Evolutionary conservation across 768 basidiomycete species (phyloP), one percentile per base, ranked within the genome.

Genomic region (Boletus insuetus): DNA sequence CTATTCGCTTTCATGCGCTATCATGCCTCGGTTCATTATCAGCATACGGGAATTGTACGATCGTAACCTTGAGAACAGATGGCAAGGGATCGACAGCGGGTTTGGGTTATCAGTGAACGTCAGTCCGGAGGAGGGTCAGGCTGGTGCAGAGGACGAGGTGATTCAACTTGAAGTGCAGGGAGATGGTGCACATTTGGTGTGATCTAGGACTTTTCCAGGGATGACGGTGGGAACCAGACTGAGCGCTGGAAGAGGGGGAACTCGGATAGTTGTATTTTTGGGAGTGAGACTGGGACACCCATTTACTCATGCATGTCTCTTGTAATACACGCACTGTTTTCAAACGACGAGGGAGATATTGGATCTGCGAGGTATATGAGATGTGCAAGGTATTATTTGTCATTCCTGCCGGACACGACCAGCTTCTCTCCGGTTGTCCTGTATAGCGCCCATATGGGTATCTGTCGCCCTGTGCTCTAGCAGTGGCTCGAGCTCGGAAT

Each of bases 21-120:
- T 54, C 34, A 55, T 61, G 26, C 58, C 58, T 14, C 55, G 61
- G 6, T 64, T 63, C 41, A 54, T 64, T 38, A 53, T 64, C 3
- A 44, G 26, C n/a, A 47, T 63, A 17, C 54, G 62, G 42, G 52
- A 51, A 11, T n/a, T 52, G 24, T 51, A 43, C 32, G 49, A 53
- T 6, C 39, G 31, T 5, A 44, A 48, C 31, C 20, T 35, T 22
- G 26, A 19, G 13, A 24, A 40, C 24, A 32, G 31, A 37, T 31
- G 41, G 29, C 53, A 42, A 6, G 55, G 54, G 5, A 45, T 60
- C 6, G 61, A 63, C 22, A 52, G 41, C 11, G 62, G 58, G 31
- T 60, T 60, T 22, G 61, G 58, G 0, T 14, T 49, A 2, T 47
- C 50, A 3, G 20, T 14, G 24, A 19, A 32, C 35, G 11, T 17